Evolutionary conservation across 2,329 filamentous ascomycete genomes (phyloP), one percentile per base, ranked within the genome.

Genomic region (Xylaria multiplex): DNA sequence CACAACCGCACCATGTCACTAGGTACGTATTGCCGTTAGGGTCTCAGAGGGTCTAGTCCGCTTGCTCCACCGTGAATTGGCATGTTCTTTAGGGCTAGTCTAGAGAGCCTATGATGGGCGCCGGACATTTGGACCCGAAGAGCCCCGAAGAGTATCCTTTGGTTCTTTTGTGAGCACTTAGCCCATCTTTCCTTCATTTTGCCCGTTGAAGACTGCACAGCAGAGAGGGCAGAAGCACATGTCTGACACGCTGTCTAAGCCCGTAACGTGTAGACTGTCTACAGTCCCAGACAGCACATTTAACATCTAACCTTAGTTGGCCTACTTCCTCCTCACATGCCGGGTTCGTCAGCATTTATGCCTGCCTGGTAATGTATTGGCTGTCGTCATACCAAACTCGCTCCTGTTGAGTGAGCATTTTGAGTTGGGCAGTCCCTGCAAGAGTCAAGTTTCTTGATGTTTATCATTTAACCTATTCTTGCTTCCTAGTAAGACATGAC

Each of bases 1-100:
- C 61, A 56, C 46, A 52, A 37, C 27, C 22, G 48, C 59, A 46
- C 63, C 61, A 59, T 65, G 59, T 57, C 50, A 27, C 40, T 53
- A 42, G 19, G 54, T 64, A 30, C 42, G 49, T 64, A 30, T 61
- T 61, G 37, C 43, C 46, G 43, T 56, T 58, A 54, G 55, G 49
- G 62, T 49, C 56, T 49, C 37, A 45, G 42, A 46, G n/a, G 46
- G 53, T 58, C 53, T 46, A 52, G 60, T 32, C 37, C 43, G 42
- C 27, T 57, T 40, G 53, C 35, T 56, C 53, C 54, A 63, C 40
- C 40, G 7, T 35, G 61, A 46, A 43, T 45, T 55, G 57, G 37
- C 62, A 55, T 37, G 19, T 52, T 13, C 22, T 37, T 37, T 46
- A 37, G 45, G 24, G 9, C 27, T 40, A 46, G 14, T 48, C 43